Evolutionary conservation across 1,284 basidiomycete species (phyloP).

Genomic region (Porogramme epimiltina): DNA sequence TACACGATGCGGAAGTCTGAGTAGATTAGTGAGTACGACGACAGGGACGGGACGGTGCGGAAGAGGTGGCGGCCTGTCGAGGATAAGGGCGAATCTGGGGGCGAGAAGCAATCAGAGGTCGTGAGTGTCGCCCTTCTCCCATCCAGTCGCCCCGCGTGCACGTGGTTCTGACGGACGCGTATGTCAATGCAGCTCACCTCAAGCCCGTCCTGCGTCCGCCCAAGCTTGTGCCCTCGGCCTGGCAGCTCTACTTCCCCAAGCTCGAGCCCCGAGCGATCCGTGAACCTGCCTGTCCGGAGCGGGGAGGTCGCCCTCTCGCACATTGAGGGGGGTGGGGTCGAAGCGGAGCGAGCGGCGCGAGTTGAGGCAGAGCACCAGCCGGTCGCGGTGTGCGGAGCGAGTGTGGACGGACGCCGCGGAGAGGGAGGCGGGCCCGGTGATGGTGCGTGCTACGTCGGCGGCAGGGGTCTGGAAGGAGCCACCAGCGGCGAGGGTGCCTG

Average conservation of each 20-base stretch:
- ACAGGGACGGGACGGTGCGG: constrained; percentile 71
- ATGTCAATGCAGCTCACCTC: constrained; percentile 44
- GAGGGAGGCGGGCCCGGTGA: constrained; percentile 20
- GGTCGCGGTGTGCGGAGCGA: constrained; percentile 54
- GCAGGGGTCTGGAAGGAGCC: constrained; percentile 30
- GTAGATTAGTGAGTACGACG: constrained; percentile 60
- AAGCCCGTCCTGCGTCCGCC: constrained; percentile 83
- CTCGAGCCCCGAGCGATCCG: constrained; percentile 76
- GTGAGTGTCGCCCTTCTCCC: constrained; percentile 25
- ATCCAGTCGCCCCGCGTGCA: constrained; percentile 17
- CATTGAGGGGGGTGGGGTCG: constrained; percentile 89
- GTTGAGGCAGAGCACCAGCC: constrained; percentile 94
- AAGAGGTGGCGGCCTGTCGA: constrained; percentile 56
- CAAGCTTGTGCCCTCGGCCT: constrained; percentile 91
- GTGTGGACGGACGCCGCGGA: constrained; percentile 8
- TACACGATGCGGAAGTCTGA: constrained; percentile 64
- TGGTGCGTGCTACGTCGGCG: constrained; percentile 29
- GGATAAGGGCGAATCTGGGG: constrained; percentile 40
- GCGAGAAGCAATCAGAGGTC: constrained; percentile 31
- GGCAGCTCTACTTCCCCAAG: constrained; percentile 97
- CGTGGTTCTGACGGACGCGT: constrained; percentile 22
- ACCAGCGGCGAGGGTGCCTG: constrained; percentile 33
- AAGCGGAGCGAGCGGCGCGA: constrained; percentile 88
- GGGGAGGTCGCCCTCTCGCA: constrained; percentile 67
- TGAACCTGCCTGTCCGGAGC: constrained; percentile 92